A percentile compares a stretch with the other conserved stretches of the same genome.
Conservation (phyloP, 1,284 basidiomycete species). For the Leccinum pallidistipes region DNA sequence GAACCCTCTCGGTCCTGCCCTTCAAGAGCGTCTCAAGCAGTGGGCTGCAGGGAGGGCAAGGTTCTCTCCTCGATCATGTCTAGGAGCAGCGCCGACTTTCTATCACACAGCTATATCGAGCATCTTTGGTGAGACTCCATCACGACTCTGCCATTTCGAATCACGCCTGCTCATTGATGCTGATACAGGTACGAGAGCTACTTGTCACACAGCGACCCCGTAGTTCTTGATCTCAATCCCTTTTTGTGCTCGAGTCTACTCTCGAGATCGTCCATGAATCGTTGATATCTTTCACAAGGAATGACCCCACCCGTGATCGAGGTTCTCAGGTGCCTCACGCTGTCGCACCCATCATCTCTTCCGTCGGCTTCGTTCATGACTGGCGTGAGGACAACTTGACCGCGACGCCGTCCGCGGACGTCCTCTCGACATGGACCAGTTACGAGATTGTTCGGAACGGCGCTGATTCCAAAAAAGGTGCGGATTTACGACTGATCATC, state of each 20-base stretch:
- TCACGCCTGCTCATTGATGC: not conserved
- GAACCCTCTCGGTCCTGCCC: constrained; percentile 79
- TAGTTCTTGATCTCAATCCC: constrained; percentile 92
- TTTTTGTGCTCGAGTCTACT: constrained; percentile 89
- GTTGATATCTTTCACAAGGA: constrained; percentile 46
- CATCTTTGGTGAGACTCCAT: constrained; percentile 82
- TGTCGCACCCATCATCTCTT: constrained; percentile 85
- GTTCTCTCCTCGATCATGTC: constrained; percentile 35
- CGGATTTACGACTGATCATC: constrained; percentile 23
- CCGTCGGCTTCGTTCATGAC: constrained; percentile 94
- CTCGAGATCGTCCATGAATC: not conserved
- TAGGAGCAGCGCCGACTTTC: not conserved
- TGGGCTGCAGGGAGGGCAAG: constrained; percentile 76
- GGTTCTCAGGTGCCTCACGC: constrained; percentile 91
- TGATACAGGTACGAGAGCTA: constrained; percentile 83
- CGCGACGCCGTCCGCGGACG: constrained; percentile 81
- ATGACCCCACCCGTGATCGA: constrained; percentile 89
- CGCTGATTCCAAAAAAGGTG: constrained; percentile 90
- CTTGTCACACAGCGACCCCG: constrained; percentile 88
- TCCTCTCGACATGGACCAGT: constrained; percentile 95
- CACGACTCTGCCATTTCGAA: not conserved
- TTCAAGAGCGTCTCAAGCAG: constrained; percentile 75
- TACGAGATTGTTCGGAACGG: constrained; percentile 86
- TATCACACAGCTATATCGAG: constrained; percentile 83
- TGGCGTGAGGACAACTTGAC: constrained; percentile 80